Base-by-base conservation (phyloP, 345 rosid genomes). In the Hibiscus mutabilis region DNA sequence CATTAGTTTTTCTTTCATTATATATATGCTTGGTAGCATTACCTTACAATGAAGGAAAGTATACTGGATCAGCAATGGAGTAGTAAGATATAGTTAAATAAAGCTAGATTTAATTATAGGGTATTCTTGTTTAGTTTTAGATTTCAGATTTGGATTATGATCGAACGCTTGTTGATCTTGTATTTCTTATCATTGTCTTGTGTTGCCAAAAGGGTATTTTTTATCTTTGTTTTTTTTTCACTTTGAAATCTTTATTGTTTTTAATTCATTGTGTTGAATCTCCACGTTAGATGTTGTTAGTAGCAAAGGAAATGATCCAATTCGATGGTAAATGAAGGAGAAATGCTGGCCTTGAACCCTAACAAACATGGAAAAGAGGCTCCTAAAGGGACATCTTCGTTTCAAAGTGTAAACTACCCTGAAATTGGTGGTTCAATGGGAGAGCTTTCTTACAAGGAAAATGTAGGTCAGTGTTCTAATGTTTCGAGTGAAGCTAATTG, bases 361-460 rank as follows among this genome's bases (percentile, higher is more conserved):
- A 14, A 49, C n/a, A 77, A 77, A 60, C 51, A 42, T 65, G 78
- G 77, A 18, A 79, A 77, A 47, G 47, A 73, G 70, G 79, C 61
- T 59, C 71, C 64, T 40, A 66, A 27, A 66, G 69, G 75, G n/a
- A 29, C 47, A 33, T 12, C 47, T 31, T 33, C 24, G 7, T 1
- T 33, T 16, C 7, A 35, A 35, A 35, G 46, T 33, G 66, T 5
- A 13, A 61, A 61, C 6, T 33, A n/a, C 24, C 22, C 21, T 35
- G 68, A 37, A 63, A 63, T 19, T 18, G 51, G 19, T 37, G 51
- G 25, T 63, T 63, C 47, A 3, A 37, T 3, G 49, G 24, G 25
- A 62, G 67, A 1, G 25, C 24, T n/a, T 37, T 35, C 49, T 35
- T 62, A 11, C 11, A 4, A 35, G 16, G 49, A 35, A 9, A 5